A percentile compares a stretch with the other conserved stretches of the same genome.
Evolutionary conservation across 2,329 filamentous ascomycete genomes (phyloP).

Genomic region (Paraphaeosphaeria sporulosa): DNA sequence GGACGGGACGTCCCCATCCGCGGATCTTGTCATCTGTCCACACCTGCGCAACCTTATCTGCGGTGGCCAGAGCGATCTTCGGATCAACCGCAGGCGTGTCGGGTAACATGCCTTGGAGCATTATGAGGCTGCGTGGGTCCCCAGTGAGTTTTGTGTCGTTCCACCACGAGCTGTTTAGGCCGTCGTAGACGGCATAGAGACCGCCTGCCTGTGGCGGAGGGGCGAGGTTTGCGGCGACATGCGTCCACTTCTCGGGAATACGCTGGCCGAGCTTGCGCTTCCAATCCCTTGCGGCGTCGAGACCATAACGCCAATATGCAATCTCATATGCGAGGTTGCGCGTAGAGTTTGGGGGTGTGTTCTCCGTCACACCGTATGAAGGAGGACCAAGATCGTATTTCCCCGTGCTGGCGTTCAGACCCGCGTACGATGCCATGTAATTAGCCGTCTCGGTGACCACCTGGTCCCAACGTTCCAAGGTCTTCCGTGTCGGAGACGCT

Average conservation of each 20-base stretch:
- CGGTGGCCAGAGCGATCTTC: constrained; percentile 32
- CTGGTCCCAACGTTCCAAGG: constrained; percentile 61
- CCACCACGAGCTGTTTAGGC: constrained; percentile 49
- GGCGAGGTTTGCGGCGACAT: constrained; percentile 61
- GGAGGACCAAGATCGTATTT: constrained; percentile 62
- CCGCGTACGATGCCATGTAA: constrained; percentile 67
- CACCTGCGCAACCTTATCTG: constrained; percentile 34
- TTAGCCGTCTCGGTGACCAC: constrained; percentile 62
- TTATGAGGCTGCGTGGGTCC: constrained; percentile 40
- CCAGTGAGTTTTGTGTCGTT: constrained; percentile 37
- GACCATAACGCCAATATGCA: constrained; percentile 68
- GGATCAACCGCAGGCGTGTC: constrained; percentile 30
- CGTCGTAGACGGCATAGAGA: constrained; percentile 65
- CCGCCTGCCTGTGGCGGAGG: constrained; percentile 59
- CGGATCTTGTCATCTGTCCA: constrained; percentile 41
- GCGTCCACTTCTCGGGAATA: constrained; percentile 56
- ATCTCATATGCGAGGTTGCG: constrained; percentile 67
- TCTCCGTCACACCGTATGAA: constrained; percentile 62
- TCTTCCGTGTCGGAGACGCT: constrained; percentile 52
- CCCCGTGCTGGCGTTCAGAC: constrained; percentile 59
- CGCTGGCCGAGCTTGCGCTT: constrained; percentile 55
- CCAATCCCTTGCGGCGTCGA: constrained; percentile 64
- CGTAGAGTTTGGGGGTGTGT: constrained; percentile 64
- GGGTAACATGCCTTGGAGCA: constrained; percentile 31
- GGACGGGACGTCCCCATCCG: constrained; percentile 41